Conservation (phyloP, 2,329 filamentous ascomycete species). For the Endoconidiophora laricicola region DNA sequence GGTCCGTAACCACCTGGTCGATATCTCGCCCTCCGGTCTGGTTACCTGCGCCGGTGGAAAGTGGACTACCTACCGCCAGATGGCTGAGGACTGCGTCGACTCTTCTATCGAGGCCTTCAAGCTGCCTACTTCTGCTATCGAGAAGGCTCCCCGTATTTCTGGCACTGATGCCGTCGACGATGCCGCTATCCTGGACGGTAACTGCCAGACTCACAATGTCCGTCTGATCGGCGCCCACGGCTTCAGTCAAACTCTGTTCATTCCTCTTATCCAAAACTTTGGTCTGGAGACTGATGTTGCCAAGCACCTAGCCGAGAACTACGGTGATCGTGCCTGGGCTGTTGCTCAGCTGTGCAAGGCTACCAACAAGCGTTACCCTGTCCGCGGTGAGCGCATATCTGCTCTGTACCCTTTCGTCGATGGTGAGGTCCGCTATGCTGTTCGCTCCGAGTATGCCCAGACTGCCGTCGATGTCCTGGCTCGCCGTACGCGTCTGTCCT, state of each 20-base stretch:
- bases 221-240: conserved; percentile 72
- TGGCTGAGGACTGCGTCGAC: conserved; percentile 81
- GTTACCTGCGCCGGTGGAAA: conserved; percentile 79
- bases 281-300: conserved; percentile 84
- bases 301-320: conserved; percentile 71
- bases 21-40: conserved; percentile 61
- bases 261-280: conserved; percentile 87
- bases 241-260: conserved; percentile 78
- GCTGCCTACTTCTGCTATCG: conserved; percentile 39
- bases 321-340: conserved; percentile 84
- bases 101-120: conserved; percentile 55
- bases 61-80: conserved; percentile 86
- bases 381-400: conserved; percentile 65
- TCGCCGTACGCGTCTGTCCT: conserved; percentile 67
- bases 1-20: conserved; percentile 72
- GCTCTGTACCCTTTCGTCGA: conserved; percentile 79
- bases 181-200: conserved; percentile 44
- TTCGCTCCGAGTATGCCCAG: conserved; percentile 80
- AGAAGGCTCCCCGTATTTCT: conserved; percentile 48
- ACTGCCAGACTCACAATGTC: conserved; percentile 70
- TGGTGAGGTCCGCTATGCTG: conserved; percentile 76
- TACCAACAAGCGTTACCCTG: conserved; percentile 65
- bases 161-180: conserved; percentile 57
- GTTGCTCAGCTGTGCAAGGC: conserved; percentile 66
- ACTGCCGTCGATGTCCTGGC: conserved; percentile 80